A percentile compares a stretch with the other conserved stretches of the same genome.
Conservation (phyloP, 129 eudicot genomes). For the Helichrysum umbraculigerum region DNA sequence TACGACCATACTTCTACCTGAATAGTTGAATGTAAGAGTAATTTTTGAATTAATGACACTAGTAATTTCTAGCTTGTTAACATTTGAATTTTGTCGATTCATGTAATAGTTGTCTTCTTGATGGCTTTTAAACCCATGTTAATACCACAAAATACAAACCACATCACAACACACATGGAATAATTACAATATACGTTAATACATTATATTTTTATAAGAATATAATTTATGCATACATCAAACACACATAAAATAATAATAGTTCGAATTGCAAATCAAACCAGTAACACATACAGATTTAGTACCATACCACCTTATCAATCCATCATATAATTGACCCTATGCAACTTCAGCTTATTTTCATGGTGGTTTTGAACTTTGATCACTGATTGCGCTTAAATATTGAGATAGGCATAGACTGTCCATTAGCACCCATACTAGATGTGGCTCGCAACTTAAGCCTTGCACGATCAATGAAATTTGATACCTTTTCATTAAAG, state of each 20-base stretch:
- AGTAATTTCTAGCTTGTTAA: background rate
- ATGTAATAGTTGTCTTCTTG: too few species aligned
- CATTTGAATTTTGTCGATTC: too few species aligned
- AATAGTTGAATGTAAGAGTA: too few species aligned
- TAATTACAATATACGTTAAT: background rate
- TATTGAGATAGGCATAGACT: background rate
- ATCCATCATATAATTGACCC: slow-evolving; percentile 14
- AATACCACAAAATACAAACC: background rate
- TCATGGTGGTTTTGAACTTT: slow-evolving; percentile 1
- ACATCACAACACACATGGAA: background rate
- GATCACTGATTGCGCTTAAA: slow-evolving; percentile 19
- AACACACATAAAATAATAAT: slow-evolving; percentile 18
- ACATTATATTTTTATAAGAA: slow-evolving; percentile 12
- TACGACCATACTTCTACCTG: background rate
- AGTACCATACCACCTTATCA: background rate
- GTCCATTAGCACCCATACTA: slow-evolving; percentile 31
- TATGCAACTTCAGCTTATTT: slow-evolving; percentile 17
- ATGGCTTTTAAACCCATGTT: background rate
- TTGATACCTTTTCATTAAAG: slow-evolving; percentile 60
- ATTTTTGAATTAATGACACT: background rate
- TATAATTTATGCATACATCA: background rate
- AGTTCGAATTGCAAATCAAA: background rate
- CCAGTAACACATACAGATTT: slow-evolving; percentile 19
- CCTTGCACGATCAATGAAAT: slow-evolving; percentile 48
- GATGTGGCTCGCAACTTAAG: slow-evolving; percentile 47